phyloP scores from a whole-genome alignment of 805 yeast genomes.

The Candida ascalaphidarum region DNA sequence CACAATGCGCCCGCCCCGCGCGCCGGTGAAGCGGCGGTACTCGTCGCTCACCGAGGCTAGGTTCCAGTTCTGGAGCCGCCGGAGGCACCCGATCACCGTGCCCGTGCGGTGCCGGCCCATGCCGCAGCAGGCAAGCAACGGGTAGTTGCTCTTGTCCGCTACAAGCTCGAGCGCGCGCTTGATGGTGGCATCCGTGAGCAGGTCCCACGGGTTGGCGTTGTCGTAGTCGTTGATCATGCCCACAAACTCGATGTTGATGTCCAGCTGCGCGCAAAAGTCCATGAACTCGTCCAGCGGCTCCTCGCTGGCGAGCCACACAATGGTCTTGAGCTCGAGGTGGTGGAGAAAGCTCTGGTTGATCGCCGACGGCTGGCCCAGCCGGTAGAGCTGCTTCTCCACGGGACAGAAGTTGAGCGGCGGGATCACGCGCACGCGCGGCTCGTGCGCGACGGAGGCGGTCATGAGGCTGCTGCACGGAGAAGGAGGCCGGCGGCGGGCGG shows the following conservation, averaged over 20 bases:
- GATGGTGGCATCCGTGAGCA: conserved; percentile 75
- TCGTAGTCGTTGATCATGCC: conserved; percentile 64
- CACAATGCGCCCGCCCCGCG: conserved; percentile 83
- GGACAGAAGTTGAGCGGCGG: conserved; percentile 96
- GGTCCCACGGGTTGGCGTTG: conserved; percentile 88
- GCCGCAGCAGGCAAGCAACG: conserved; percentile 88
- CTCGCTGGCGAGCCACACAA: conserved; percentile 91
- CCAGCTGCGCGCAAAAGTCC: conserved; percentile 67
- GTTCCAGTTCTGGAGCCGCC: conserved; percentile 96
- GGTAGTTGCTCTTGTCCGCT: conserved; percentile 65
- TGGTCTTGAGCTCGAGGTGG: conserved; percentile 65
- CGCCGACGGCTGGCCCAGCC: conserved; percentile 94
- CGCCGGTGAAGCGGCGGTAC: conserved; percentile 87
- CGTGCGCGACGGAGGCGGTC: conserved; percentile 19
- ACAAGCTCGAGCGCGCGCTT: conserved; percentile 72
- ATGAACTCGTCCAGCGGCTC: conserved; percentile 88
- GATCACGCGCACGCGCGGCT: conserved; percentile 63
- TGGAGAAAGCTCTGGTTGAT: conserved; percentile 81
- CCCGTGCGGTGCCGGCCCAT: conserved; percentile 99
- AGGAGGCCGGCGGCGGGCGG: conserved; percentile 12
- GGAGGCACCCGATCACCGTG: conserved; percentile 87
- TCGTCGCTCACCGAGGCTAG: conserved; percentile 87
- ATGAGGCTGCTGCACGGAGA: neutral
- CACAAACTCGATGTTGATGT: conserved; percentile 72
- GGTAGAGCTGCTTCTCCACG: conserved; percentile 76